Conservation (phyloP, 495 filamentous ascomycete species). For the Trichoderma erinaceum region DNA sequence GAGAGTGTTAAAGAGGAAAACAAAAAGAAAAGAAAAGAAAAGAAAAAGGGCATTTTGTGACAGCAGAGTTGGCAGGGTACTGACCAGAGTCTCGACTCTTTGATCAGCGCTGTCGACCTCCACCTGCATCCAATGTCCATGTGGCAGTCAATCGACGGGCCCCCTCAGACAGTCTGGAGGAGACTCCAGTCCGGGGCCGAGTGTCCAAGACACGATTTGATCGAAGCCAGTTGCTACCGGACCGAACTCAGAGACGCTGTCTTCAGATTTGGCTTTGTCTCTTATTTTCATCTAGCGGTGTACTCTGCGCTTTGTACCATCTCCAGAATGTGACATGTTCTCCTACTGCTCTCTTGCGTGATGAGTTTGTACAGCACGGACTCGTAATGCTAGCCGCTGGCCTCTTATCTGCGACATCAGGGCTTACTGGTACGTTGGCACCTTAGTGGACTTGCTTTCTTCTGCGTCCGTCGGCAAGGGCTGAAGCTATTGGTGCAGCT, state of each 20-base stretch:
- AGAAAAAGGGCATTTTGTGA: background rate
- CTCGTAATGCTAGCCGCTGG: background rate
- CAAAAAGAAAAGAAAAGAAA: background rate
- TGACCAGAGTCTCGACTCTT: background rate
- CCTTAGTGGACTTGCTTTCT: background rate
- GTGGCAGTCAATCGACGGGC: background rate
- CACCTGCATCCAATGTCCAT: background rate
- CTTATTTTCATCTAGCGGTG: background rate
- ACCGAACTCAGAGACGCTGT: background rate
- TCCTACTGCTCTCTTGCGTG: background rate
- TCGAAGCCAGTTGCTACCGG: background rate
- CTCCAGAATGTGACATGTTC: background rate
- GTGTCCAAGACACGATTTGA: background rate
- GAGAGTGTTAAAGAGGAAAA: background rate
- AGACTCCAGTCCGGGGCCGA: background rate
- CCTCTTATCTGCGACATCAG: constrained; percentile 9
- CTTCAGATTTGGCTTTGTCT: constrained; percentile 2
- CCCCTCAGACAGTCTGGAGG: background rate
- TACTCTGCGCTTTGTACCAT: background rate
- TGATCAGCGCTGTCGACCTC: constrained; percentile 7
- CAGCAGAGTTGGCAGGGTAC: too few species aligned
- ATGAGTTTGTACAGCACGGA: background rate
- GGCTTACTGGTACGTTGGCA: constrained; percentile 6
- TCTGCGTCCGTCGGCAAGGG: background rate
- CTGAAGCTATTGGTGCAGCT: background rate